Evolutionary conservation across 2,329 filamentous ascomycete genomes (phyloP).

Genomic region (Xylariaceae sp.): DNA sequence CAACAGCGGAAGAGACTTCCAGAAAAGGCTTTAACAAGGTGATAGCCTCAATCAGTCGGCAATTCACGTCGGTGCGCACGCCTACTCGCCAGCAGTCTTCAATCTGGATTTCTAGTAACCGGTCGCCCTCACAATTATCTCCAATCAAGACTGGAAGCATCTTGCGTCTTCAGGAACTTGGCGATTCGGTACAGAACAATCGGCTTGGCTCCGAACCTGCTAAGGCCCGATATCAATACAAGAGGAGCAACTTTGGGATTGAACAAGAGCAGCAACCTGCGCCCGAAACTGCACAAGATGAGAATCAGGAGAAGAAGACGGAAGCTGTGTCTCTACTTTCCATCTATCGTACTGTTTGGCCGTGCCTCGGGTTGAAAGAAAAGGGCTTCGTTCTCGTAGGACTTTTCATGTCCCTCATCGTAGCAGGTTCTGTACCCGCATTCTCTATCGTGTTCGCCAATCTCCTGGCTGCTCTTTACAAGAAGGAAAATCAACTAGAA

Average conservation of each 20-base stretch:
- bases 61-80: conserved; percentile 9
- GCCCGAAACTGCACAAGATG: neutral
- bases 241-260: neutral
- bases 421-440: conserved; percentile 70
- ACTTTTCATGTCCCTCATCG: conserved; percentile 64
- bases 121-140: conserved; percentile 9
- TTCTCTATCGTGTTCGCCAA: conserved; percentile 80
- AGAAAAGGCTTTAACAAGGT: conserved; percentile 21
- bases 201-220: conserved; percentile 18
- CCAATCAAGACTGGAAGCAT: conserved; percentile 31
- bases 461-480: conserved; percentile 73
- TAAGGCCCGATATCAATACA: neutral
- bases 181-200: conserved; percentile 26
- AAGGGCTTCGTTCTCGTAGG: conserved; percentile 64
- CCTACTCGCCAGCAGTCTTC: neutral
- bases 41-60: conserved; percentile 22
- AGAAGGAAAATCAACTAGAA: conserved; percentile 52
- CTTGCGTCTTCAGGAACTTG: conserved; percentile 29
- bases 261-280: neutral
- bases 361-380: conserved; percentile 59
- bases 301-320: neutral
- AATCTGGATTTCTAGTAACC: conserved; percentile 1
- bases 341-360: conserved; percentile 76
- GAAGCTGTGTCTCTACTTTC: conserved; percentile 47
- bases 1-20: neutral